Evolutionary conservation across 2,329 filamentous ascomycete genomes (phyloP).

Genomic region (Rutstroemia sp.): DNA sequence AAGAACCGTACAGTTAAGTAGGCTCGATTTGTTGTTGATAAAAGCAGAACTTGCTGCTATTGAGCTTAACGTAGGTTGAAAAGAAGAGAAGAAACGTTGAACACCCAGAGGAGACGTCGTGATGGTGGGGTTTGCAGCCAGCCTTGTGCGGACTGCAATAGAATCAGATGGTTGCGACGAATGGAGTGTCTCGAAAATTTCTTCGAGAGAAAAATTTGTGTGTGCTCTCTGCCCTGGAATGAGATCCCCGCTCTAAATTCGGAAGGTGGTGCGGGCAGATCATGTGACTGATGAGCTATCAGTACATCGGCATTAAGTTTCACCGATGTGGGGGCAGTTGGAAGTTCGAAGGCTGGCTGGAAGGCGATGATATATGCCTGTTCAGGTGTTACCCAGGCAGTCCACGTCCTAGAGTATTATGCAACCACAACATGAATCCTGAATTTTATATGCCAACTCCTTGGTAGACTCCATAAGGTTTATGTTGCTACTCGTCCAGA

Average conservation of each 20-base stretch:
- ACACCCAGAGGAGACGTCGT: slow-evolving; percentile 26
- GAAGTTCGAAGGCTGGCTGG: not conserved
- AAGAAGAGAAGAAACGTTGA: slow-evolving; percentile 38
- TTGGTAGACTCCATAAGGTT: not conserved
- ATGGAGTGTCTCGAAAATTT: not conserved
- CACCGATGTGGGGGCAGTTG: not conserved
- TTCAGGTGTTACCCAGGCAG: not conserved
- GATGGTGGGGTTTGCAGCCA: slow-evolving; percentile 15
- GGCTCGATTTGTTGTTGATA: slow-evolving; percentile 23
- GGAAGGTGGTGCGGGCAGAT: not conserved
- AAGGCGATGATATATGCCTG: not conserved
- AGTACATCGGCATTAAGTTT: not conserved
- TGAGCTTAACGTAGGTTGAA: slow-evolving; percentile 43
- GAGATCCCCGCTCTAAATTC: not conserved
- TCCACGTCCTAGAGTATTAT: not conserved
- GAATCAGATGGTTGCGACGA: not conserved
- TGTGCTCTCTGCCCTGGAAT: not conserved
- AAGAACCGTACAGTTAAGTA: slow-evolving; percentile 30
- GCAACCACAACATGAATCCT: not conserved
- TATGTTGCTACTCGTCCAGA: not conserved
- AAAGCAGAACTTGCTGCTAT: slow-evolving; percentile 42
- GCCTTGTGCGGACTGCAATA: slow-evolving; percentile 16
- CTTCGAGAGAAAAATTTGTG: not conserved
- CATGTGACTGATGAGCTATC: not conserved
- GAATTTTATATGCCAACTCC: not conserved